Evolutionary conservation across 768 basidiomycete genomes (phyloP).

Genomic region (Pleurotus pulmonarius): DNA sequence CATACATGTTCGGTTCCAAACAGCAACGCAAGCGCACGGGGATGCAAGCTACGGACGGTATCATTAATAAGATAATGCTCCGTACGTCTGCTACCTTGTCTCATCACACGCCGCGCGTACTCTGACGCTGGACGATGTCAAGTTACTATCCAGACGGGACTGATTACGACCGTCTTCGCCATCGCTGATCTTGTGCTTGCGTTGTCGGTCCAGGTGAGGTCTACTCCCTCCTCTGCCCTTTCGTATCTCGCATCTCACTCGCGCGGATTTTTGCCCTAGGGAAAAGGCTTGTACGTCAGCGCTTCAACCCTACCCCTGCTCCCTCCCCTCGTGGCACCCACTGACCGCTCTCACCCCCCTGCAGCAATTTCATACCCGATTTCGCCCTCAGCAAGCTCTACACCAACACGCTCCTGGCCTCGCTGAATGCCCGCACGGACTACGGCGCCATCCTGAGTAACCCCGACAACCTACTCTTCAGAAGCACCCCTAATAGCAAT

Average conservation of each 20-base stretch:
- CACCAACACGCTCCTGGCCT: constrained; percentile 6
- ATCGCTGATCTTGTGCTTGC: constrained; percentile 5
- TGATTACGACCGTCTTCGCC: constrained; percentile 6
- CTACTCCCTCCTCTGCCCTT: neutral
- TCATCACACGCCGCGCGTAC: neutral
- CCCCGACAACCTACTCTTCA: too few relatives aligned
- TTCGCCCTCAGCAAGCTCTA: constrained; percentile 8
- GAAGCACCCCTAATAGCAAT: too few relatives aligned
- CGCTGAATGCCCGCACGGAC: constrained; percentile 6
- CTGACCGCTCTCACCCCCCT: neutral
- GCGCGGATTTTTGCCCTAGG: neutral
- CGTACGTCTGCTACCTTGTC: neutral
- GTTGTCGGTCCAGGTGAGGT: neutral
- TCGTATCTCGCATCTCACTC: neutral
- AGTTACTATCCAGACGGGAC: constrained; percentile 9
- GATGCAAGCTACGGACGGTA: neutral
- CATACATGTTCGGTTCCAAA: neutral
- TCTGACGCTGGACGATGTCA: neutral
- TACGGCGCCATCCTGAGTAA: neutral
- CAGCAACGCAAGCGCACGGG: constrained; percentile 8
- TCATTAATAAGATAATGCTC: constrained; percentile 5
- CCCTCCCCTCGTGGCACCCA: neutral
- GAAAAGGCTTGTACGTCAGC: constrained; percentile 2
- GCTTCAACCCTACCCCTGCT: neutral
- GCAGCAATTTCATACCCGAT: constrained; percentile 8